Percentiles rank a stretch among this genome's conserved stretches.
These are phyloP conservation scores for Pichia sp. DNA, from an alignment of 1,139 yeast genomes.

Conservation along the genomic window DNA sequence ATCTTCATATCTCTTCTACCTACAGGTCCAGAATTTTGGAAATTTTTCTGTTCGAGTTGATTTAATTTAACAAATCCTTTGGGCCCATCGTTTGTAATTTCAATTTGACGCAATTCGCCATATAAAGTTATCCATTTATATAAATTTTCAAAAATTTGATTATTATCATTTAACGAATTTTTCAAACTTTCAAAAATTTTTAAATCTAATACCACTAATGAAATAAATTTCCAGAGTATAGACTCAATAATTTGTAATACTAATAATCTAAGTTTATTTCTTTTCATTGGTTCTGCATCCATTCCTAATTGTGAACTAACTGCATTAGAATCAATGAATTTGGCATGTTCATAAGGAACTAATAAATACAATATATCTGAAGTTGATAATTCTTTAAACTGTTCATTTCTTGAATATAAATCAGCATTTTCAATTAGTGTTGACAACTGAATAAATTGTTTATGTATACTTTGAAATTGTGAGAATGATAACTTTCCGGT, in stretches of 20 bases:
- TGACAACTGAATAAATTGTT: slow-evolving; percentile 8
- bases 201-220: slow-evolving; percentile 5
- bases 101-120: slow-evolving; percentile 8
- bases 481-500: slow-evolving; percentile 1
- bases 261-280: slow-evolving; percentile 15
- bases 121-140: slow-evolving; percentile 13
- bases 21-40: slow-evolving; percentile 37
- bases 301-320: slow-evolving; percentile 13
- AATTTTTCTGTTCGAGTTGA: slow-evolving; percentile 9
- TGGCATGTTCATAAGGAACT: slow-evolving; percentile 11
- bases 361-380: slow-evolving; percentile 5
- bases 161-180: neutral
- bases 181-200: slow-evolving; percentile 5
- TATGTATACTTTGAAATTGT: slow-evolving; percentile 14
- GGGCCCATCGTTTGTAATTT: slow-evolving; percentile 7
- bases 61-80: slow-evolving; percentile 11
- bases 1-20: slow-evolving; percentile 66
- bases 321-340: slow-evolving; percentile 16
- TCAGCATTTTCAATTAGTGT: slow-evolving; percentile 8
- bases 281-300: slow-evolving; percentile 4
- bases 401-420: slow-evolving; percentile 14
- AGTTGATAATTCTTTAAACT: slow-evolving; percentile 11
- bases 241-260: slow-evolving; percentile 14
- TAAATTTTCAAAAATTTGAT: slow-evolving; percentile 3
- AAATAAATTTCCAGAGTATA: slow-evolving; percentile 11